Evolutionary conservation across 2,329 filamentous ascomycete genomes (phyloP), one percentile per base, ranked within the genome.

Genomic region (Fusarium sp.): DNA sequence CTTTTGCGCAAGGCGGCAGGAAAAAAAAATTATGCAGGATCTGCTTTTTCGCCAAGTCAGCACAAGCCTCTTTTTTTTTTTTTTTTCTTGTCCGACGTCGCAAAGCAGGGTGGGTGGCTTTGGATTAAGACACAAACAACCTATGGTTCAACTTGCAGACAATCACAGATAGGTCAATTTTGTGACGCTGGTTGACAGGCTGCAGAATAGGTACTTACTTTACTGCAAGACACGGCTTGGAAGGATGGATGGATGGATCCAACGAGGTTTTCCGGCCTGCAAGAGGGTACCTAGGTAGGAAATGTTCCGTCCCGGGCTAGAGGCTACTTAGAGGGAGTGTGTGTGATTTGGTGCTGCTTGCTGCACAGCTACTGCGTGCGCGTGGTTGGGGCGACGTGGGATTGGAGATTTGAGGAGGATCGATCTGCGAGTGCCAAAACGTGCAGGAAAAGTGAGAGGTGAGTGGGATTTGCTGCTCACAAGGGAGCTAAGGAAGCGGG

Each of bases 361-460:
- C 50, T 34, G 33, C 36, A 56, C 53, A 34, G 50, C 50, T 36
- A 11, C 31, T 29, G 51, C 9, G 46, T 38, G 53, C 29, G 40
- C 36, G 61, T 57, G 61, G 56, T 57, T 59, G 58, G 54, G 57
- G 62, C 54, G 50, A 40, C 40, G 40, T 31, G 58, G 62, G 62
- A 62, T 53, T 58, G 38, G 62, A 23, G 58, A 23, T 58, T 50
- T 36, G 11, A 62, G 16, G 31, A 58, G 58, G 63, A 66, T 69
- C 63, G 62, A 69, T 59, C 62, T 60, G 36, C 62, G 62, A 40
- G 57, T 59, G 53, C 50, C 54, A 53, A 25, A 38, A 54, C 27
- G 50, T 66, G 59, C 66, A 69, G 65, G 13, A 60, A 69, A 69
- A 60, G 44, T 66, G 58, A 69, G 55, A 57, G 46, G 27, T 63